Evolutionary conservation across 108 stramenopile genomes (phyloP), one percentile per base, ranked within the genome.

Genomic region (Nitzschia putrida): DNA sequence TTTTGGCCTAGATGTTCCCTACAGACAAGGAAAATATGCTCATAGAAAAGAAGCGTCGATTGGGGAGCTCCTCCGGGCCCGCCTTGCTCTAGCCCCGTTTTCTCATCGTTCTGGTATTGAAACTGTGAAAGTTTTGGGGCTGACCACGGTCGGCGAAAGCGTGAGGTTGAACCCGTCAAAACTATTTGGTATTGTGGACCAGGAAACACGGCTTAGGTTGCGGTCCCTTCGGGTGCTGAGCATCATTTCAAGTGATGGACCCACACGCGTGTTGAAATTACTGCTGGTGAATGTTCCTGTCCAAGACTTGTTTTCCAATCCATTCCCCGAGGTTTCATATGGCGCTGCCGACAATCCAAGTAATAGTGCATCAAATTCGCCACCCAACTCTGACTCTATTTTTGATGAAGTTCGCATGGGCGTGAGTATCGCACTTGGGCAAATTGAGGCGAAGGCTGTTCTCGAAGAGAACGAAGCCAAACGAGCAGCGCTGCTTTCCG

Each of bases 1-100:
- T 4, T 90, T 84, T 74, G 86, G 81, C 0, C 70, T 90, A 24
- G 89, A 90, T 73, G 82, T 86, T 12, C 89, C 89, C 16, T 87
- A 73, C 69, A 72, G 89, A 11, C 83, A 86, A 72, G 89, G 85
- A 45, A 88, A 88, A 57, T 86, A 86, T 61, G 81, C 73, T 14
- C 59, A 74, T 18, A 38, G 86, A 20, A 81, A 76, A 45, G 80
- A 83, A 21, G 86, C 83, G 16, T 67, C 86, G 2, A 53, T 84
- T 57, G 49, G 40, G 10, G 85, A 90, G 66, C 79, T 90, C 11
- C 68, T 86, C 22, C 71, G 75, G 18, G 63, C 85, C 20, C 78
- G 87, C 47, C 61, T 86, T 37, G 82, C 74, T n/a, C 64, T 90
- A 25, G 85, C 87, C 14, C 89, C 89, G 25, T 80, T 90, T 11